phyloP scores from a whole-genome alignment of 2,329 filamentous ascomycete species.

The Alternaria atra region DNA sequence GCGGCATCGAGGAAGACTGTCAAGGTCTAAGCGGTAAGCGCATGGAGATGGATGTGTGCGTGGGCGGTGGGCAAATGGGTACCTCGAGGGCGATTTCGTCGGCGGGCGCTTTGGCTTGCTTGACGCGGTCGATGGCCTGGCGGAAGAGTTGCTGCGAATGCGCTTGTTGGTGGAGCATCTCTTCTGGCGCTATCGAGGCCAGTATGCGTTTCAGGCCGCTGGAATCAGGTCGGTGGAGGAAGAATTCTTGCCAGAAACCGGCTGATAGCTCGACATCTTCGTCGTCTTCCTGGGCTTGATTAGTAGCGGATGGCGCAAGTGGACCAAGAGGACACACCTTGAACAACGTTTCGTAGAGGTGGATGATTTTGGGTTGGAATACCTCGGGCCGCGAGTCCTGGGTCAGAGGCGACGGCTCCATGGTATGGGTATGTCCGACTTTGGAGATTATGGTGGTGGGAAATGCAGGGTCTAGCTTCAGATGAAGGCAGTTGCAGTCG shows the following conservation, averaged over 20 bases:
- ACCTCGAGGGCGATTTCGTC: constrained; percentile 89
- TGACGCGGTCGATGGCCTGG: constrained; percentile 74
- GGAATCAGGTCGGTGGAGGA: constrained; percentile 84
- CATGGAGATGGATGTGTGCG: constrained; percentile 25
- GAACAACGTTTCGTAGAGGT: constrained; percentile 87
- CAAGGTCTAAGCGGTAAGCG: constrained; percentile 74
- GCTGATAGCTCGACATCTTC: constrained; percentile 77
- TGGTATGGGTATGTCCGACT: constrained; percentile 46
- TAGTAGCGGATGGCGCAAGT: constrained; percentile 17
- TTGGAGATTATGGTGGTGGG: background rate
- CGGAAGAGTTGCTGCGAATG: constrained; percentile 82
- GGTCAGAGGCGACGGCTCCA: constrained; percentile 92
- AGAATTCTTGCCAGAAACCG: constrained; percentile 97
- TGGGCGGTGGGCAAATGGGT: constrained; percentile 45
- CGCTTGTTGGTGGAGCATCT: constrained; percentile 77
- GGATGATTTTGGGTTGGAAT: constrained; percentile 93
- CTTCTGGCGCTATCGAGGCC: constrained; percentile 73
- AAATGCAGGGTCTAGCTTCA: background rate
- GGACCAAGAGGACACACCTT: constrained; percentile 51
- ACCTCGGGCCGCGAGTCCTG: constrained; percentile 89
- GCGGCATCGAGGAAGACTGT: constrained; percentile 85
- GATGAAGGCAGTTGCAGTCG: constrained; percentile 1
- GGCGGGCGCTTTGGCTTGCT: constrained; percentile 66
- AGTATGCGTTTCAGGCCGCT: constrained; percentile 73
- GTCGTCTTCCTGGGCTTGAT: constrained; percentile 55